These are phyloP conservation scores for Fusarium sororula DNA, from an alignment of 2,329 filamentous ascomycete species.

Conservation along the genomic window DNA sequence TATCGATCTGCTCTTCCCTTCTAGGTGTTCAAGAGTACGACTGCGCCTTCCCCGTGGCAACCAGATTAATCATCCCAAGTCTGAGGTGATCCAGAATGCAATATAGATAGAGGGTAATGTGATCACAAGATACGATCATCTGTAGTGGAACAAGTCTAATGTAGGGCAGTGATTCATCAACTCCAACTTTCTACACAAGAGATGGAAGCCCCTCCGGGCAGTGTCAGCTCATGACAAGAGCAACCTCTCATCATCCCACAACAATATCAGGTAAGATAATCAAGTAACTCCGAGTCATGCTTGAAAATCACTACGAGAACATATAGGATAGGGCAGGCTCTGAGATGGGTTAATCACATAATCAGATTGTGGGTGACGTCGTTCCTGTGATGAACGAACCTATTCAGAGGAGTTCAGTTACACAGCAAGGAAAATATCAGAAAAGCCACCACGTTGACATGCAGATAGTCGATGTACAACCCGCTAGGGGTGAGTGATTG, in stretches of 20 bases:
- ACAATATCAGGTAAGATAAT: background rate
- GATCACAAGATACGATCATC: background rate
- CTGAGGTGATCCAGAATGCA: background rate
- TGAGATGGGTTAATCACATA: background rate
- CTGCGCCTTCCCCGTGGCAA: constrained; percentile 2
- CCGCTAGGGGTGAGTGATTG: constrained; percentile 16
- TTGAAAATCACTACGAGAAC: background rate
- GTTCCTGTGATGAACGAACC: background rate
- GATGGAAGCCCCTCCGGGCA: background rate
- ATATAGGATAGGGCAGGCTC: background rate
- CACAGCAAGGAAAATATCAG: constrained; percentile 1
- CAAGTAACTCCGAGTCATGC: background rate
- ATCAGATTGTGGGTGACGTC: background rate
- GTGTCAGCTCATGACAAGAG: background rate
- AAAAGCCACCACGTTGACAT: background rate
- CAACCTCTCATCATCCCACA: background rate
- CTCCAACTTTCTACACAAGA: background rate
- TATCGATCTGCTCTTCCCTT: background rate
- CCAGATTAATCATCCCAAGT: background rate
- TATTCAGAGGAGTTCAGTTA: background rate
- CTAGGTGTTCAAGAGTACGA: background rate
- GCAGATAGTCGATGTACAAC: constrained; percentile 8
- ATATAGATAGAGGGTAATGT: background rate
- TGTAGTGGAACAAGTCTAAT: constrained; percentile 17
- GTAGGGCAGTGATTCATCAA: constrained; percentile 8